Conservation (phyloP, 2,329 filamentous ascomycete species). For the Colletotrichum horii region DNA sequence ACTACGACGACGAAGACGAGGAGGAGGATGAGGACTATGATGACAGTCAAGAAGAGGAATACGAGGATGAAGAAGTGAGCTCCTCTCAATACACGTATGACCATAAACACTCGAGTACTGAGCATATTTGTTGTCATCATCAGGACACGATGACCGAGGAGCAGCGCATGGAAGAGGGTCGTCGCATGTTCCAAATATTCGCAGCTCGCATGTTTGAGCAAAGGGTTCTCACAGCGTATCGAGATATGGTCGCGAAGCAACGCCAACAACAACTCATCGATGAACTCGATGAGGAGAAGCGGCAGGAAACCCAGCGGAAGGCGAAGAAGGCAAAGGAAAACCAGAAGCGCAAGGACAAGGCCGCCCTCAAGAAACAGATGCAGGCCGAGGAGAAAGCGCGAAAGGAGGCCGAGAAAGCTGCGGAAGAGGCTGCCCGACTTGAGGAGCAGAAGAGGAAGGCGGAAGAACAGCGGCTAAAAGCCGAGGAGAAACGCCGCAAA, state of each 20-base stretch:
- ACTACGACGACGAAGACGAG: constrained; percentile 73
- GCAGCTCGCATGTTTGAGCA: constrained; percentile 99
- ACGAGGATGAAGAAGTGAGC: constrained; percentile 61
- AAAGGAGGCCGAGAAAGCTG: constrained; percentile 87
- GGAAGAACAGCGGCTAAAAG: constrained; percentile 81
- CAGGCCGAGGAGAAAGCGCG: constrained; percentile 90
- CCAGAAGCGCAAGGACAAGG: constrained; percentile 94
- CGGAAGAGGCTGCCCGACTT: constrained; percentile 79
- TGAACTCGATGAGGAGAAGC: constrained; percentile 86
- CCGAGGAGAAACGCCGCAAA: constrained; percentile 90
- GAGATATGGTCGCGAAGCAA: constrained; percentile 94
- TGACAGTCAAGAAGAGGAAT: constrained; percentile 61
- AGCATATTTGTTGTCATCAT: constrained; percentile 44
- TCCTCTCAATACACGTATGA: constrained; percentile 25
- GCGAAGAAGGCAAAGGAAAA: constrained; percentile 94
- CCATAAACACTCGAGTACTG: constrained; percentile 40
- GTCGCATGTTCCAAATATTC: constrained; percentile 99
- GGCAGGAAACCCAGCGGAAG: constrained; percentile 77
- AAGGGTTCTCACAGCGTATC: constrained; percentile 93
- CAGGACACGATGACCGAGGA: constrained; percentile 97
- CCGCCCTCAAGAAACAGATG: constrained; percentile 84
- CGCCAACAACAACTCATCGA: constrained; percentile 89
- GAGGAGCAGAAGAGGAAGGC: constrained; percentile 78
- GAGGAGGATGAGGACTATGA: constrained; percentile 59
- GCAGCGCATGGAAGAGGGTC: constrained; percentile 98